Percentiles rank a stretch among this genome's conserved stretches.
Evolutionary conservation across 1,284 basidiomycete genomes (phyloP).

Genomic region (Trichosporon sp.): DNA sequence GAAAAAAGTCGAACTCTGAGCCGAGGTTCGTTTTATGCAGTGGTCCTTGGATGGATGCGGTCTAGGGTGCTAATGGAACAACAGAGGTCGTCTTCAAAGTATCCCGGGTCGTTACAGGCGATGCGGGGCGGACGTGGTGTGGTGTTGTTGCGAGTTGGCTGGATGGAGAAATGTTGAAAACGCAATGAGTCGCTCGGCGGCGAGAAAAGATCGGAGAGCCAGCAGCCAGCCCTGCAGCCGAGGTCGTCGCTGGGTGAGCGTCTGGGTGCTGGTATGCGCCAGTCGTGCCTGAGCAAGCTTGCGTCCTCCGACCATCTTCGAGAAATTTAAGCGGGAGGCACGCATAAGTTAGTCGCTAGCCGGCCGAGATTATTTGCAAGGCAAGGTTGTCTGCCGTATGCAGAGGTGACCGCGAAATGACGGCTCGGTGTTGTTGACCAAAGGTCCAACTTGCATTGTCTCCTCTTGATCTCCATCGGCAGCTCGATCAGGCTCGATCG

Average conservation of each 20-base stretch:
- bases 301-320: not conserved
- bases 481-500: not conserved
- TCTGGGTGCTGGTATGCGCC: no score
- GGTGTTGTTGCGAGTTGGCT: not conserved
- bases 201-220: slow-evolving; percentile 21
- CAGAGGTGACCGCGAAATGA: slow-evolving; percentile 6
- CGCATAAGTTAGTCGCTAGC: not conserved
- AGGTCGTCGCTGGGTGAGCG: slow-evolving; percentile 1
- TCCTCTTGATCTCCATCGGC: not conserved
- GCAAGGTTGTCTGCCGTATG: no score
- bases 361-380: slow-evolving; percentile 17
- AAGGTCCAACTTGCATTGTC: not conserved
- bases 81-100: no score
- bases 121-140: not conserved
- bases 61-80: not conserved
- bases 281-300: not conserved
- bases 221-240: not conserved
- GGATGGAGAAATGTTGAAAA: slow-evolving; percentile 13
- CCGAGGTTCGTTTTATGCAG: slow-evolving; percentile 1
- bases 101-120: slow-evolving; percentile 12
- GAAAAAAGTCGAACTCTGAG: slow-evolving; percentile 10
- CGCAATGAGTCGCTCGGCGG: slow-evolving; percentile 21
- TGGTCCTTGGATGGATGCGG: not conserved
- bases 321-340: slow-evolving; percentile 19
- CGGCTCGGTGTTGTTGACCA: slow-evolving; percentile 1